Evolutionary conservation across 129 eudicot species (phyloP).

Genomic region (Tagetes erecta): DNA sequence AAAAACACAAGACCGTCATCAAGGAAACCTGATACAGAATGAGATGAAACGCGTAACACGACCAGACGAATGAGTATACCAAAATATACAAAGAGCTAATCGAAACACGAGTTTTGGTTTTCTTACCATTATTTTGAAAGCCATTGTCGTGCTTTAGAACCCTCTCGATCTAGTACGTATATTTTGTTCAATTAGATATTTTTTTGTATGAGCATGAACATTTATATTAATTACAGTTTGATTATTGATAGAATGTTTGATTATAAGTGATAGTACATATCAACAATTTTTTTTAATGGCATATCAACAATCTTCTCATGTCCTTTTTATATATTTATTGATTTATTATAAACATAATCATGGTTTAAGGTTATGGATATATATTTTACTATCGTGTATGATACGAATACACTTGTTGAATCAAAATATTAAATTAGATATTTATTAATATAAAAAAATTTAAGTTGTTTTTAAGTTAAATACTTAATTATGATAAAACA

Average conservation of each 20-base stretch:
- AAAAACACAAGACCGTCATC: constrained; percentile 22
- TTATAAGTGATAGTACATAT: not conserved
- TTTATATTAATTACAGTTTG: constrained; percentile 2
- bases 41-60: not conserved
- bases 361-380: not conserved
- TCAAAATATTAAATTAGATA: no score
- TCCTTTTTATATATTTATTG: not conserved
- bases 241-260: not conserved
- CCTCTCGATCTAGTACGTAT: not conserved
- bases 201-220: not conserved
- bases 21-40: constrained; percentile 21
- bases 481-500: no score
- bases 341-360: not conserved
- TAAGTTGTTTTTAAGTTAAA: no score
- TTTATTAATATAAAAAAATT: no score
- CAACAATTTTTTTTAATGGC: no score
- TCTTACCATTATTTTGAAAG: constrained; percentile 22
- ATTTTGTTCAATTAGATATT: not conserved
- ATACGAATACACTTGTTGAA: no score
- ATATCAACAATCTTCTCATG: not conserved
- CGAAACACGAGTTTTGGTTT: not conserved
- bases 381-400: no score
- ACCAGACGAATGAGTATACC: no score
- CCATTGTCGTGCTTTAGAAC: not conserved
- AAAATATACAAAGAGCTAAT: no score